Percentiles rank a stretch among this genome's conserved stretches.
These are phyloP conservation scores for Calonectria henricotiae DNA, from an alignment of 2,329 filamentous ascomycete species.

Conservation along the genomic window DNA sequence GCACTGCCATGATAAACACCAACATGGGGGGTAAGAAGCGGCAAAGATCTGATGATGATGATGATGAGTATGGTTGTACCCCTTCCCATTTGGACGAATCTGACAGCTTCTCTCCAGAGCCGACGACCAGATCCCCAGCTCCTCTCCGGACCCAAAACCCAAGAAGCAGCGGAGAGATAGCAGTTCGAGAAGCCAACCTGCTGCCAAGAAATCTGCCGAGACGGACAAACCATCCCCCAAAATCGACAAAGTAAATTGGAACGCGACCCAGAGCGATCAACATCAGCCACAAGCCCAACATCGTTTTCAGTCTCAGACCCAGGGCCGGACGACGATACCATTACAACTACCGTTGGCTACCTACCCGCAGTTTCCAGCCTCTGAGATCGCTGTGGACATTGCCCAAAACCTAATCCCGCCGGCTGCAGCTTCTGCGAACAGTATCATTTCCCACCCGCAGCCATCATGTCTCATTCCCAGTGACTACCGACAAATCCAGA, in stretches of 20 bases:
- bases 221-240: background rate
- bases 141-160: conserved; percentile 10
- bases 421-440: background rate
- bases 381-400: background rate
- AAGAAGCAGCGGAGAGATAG: conserved; percentile 5
- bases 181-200: background rate
- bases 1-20: conserved; percentile 39
- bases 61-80: conserved; percentile 26
- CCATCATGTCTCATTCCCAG: background rate
- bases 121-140: background rate
- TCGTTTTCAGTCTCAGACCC: background rate
- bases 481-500: background rate
- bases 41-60: background rate
- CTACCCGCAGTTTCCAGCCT: conserved; percentile 1
- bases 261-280: background rate
- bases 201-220: background rate
- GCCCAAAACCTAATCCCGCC: background rate
- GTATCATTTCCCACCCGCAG: background rate
- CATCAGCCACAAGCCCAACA: background rate
- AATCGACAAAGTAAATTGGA: background rate
- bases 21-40: conserved; percentile 32
- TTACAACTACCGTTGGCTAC: background rate
- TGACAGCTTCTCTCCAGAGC: conserved; percentile 18
- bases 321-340: background rate
- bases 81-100: background rate